These are phyloP conservation scores for Taiozyma sp. DNA, from an alignment of 1,139 yeast species.

Conservation along the genomic window DNA sequence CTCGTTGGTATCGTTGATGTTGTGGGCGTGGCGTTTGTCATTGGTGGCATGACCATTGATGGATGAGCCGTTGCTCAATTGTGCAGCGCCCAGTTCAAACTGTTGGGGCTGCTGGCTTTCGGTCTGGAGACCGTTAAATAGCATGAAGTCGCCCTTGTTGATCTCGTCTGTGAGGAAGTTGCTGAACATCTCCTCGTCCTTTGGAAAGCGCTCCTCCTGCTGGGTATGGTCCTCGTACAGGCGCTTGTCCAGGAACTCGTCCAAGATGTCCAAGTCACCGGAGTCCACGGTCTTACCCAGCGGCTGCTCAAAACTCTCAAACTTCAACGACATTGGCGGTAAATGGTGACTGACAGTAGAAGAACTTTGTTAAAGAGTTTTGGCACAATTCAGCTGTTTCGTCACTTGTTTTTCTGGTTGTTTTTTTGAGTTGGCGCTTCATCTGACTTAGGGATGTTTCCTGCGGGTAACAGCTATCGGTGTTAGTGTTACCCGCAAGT, in stretches of 20 bases:
- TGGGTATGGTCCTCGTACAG: slow-evolving; percentile 35
- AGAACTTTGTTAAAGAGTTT: not conserved
- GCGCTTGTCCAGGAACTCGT: slow-evolving; percentile 55
- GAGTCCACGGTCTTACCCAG: not conserved
- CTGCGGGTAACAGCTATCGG: not conserved
- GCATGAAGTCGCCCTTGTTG: slow-evolving; percentile 18
- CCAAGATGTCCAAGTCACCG: slow-evolving; percentile 30
- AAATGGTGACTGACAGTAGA: not conserved
- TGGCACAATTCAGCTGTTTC: not conserved
- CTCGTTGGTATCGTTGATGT: not conserved
- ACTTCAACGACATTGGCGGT: slow-evolving; percentile 11
- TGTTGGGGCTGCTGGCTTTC: not conserved
- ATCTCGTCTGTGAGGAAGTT: slow-evolving; percentile 22
- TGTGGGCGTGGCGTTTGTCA: not conserved
- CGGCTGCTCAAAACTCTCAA: slow-evolving; percentile 10
- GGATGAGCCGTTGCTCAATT: not conserved
- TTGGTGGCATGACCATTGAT: slow-evolving; percentile 1
- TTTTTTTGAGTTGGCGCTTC: not conserved
- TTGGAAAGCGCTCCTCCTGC: not conserved
- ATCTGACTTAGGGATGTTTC: not conserved
- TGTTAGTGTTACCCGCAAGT: not conserved
- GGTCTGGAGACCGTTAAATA: slow-evolving; percentile 4
- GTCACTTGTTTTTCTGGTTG: not conserved
- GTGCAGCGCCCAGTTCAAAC: not conserved
- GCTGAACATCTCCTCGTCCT: slow-evolving; percentile 21